Base-by-base conservation (phyloP, 148 eudicot genomes). In the Vaccinium vitisidaea region DNA sequence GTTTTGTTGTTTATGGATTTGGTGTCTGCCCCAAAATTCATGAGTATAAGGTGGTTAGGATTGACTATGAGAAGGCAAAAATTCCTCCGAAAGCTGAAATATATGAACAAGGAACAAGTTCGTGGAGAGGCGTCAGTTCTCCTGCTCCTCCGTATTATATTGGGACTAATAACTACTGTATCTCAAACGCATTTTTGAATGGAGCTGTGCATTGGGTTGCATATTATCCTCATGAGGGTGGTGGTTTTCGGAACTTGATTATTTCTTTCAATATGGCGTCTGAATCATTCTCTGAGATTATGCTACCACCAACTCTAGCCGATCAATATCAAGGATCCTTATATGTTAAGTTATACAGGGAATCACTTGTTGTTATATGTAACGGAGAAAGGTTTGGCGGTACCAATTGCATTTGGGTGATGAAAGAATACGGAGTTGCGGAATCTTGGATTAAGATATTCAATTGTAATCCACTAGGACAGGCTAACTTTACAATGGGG, bases 121-220 rank as follows among this genome's bases (percentile, higher is more conserved):
- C 23, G 16, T 86, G 88, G 90, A 83, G 87, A 69, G 83, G 59
- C 10, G 18, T 82, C 3, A 23, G 19, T 15, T 71, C 67, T 53
- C 25, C 48, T 71, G 67, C 30, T 19, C 76, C 74, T 19, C 16
- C 25, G 2, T 54, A 50, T 71, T 25, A 23, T 19, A 79, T 87
- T 8, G 25, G 32, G 15, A 75, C n/a, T n/a, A 78, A 2, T 82
- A 36, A 36, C 39, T 36, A n/a, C 16, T 86, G 85, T 36, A 86
- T 52, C 82, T 23, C 90, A 86, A 76, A n/a, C n/a, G 86, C 52
- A 58, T 88, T 81, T 74, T 21, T 85, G 43, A 76, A 75, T 56
- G 90, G 90, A 19, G 53, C 27, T 76, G 86, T 88, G 32, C 90
- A 88, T 86, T 88, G 88, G 88, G 48, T 84, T 81, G 88, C 80